Base-by-base conservation (phyloP, 2,329 filamentous ascomycete genomes). In the Xylariaceae sp. region DNA sequence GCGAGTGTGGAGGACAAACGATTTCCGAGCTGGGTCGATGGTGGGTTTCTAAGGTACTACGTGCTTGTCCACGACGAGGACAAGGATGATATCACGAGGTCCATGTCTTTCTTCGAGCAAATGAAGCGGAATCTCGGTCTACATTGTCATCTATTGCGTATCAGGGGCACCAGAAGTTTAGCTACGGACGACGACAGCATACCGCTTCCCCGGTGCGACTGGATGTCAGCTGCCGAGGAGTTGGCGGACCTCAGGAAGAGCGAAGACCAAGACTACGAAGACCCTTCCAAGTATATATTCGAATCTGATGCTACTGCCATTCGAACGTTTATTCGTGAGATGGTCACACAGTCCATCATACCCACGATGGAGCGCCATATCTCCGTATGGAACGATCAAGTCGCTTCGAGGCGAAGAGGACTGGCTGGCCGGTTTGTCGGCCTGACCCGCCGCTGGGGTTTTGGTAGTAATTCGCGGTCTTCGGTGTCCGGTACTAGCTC, bases 41-140 rank as follows among this genome's bases (percentile, higher is more conserved):
- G 89, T 35, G 92, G 97, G 62, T 99, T 94, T 73, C 78, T 99
- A 64, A 85, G 94, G 64, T 99, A 99, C 74, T 99, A 99, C 74
- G 90, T 99, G 13, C 79, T 99, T 48, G 88, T 99, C 15, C 94
- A 99, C 69, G 94, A 99, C 68, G 95, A 99, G 75, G 94, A 99
- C 71, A 86, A 86, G 62, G 93, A 96, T 70, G 92, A 99, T 71
- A 96, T 97, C 62, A 85, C 85, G 44, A 89, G 92, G 74, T 96
- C 92, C 10, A 93, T 93, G 74, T 84, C 86, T 15, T 79, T 97
- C 34, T 99, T 96, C 74, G 94, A 99, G 68, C 91, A 97, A 74
- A 99, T 99, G 95, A 99, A 97, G 75, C 86, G 94, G n/a, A 91
- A 97, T 75, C 90, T 99, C 64, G 94, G 94, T 1, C 78, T 97